Conservation (phyloP, 305 asterid genomes). For the Solanum hybrid region DNA sequence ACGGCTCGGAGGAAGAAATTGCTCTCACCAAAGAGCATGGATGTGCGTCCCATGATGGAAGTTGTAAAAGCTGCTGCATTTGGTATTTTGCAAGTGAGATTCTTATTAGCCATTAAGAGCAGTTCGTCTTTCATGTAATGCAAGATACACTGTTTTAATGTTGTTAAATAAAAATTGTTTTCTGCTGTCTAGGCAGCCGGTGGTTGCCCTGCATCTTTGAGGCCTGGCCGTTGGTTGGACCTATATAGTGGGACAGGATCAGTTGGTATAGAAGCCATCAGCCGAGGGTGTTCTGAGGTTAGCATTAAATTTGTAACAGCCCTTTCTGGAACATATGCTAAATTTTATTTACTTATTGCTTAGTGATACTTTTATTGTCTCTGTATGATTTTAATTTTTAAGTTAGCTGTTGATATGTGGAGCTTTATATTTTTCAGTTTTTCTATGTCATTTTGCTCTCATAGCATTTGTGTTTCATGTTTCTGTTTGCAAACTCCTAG, state of each 20-base stretch:
- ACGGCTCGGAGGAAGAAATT: constrained; percentile 82
- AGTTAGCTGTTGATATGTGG: neutral
- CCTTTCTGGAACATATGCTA: neutral
- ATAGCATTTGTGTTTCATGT: neutral
- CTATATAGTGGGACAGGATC: constrained; percentile 98
- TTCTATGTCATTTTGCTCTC: neutral
- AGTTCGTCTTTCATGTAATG: neutral
- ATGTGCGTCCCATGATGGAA: constrained; percentile 99
- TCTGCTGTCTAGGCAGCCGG: constrained; percentile 33
- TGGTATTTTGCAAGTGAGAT: constrained; percentile 71
- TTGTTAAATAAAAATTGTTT: neutral
- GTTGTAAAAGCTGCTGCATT: constrained; percentile 98
- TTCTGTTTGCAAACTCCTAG: constrained; percentile 29
- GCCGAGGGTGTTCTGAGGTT: constrained; percentile 62
- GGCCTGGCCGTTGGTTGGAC: constrained; percentile 96
- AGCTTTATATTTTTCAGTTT: neutral
- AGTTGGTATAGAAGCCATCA: constrained; percentile 94
- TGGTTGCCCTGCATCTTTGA: constrained; percentile 60
- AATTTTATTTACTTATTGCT: neutral
- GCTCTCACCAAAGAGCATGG: constrained; percentile 93
- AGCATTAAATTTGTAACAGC: neutral
- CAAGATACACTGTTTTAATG: neutral
- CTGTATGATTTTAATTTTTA: neutral
- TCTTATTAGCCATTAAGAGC: neutral
- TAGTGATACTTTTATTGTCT: neutral